Evolutionary conservation across 164 flowering plant genomes (phyloP).

Genomic region (Kingdonia uniflora): DNA sequence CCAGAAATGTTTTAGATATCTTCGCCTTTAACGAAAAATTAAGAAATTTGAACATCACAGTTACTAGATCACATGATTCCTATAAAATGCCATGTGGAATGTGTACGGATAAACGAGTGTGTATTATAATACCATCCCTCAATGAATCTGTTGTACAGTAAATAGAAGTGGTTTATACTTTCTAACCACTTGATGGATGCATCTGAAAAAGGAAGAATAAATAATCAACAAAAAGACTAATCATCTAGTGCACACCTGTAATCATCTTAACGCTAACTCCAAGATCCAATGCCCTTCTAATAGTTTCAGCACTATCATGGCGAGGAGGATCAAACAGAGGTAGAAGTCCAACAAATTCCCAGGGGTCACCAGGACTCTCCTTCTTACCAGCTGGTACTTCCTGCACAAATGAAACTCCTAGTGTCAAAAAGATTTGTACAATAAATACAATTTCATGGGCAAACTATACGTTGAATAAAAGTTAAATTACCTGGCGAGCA

Average conservation of each 20-base stretch:
- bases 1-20: too few relatives aligned
- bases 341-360: conserved; percentile 81
- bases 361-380: conserved; percentile 79
- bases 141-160: not conserved
- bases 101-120: too few relatives aligned
- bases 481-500: conserved; percentile 54
- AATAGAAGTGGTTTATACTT: not conserved
- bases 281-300: conserved; percentile 84
- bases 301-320: conserved; percentile 96
- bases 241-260: conserved; percentile 41
- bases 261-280: conserved; percentile 98
- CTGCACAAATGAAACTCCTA: conserved; percentile 20
- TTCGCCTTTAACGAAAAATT: too few relatives aligned
- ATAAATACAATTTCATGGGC: not conserved
- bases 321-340: conserved; percentile 97
- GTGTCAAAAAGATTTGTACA: not conserved
- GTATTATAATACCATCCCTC: too few relatives aligned
- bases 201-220: not conserved
- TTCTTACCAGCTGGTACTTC: conserved; percentile 76
- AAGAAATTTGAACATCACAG: too few relatives aligned
- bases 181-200: not conserved
- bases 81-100: too few relatives aligned
- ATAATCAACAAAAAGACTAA: conserved; percentile 6
- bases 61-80: too few relatives aligned
- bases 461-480: not conserved